A percentile compares a stretch with the other conserved stretches of the same genome.
Conservation (phyloP, 2,329 filamentous ascomycete genomes). For the Penicillium decumbens region DNA sequence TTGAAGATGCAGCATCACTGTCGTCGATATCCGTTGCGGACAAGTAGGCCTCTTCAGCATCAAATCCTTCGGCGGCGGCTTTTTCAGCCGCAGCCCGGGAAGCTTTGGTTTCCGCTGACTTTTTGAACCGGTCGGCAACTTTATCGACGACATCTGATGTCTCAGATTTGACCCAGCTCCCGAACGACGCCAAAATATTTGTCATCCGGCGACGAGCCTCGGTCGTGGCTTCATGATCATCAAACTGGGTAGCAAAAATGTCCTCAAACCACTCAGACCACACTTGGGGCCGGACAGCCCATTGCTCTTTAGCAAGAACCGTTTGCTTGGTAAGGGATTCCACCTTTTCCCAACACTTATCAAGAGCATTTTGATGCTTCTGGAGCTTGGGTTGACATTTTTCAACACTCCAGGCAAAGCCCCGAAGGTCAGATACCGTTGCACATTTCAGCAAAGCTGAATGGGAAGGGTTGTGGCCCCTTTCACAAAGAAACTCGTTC, state of each 20-base stretch:
- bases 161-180: background rate
- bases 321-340: background rate
- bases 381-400: background rate
- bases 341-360: background rate
- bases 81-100: background rate
- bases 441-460: conserved; percentile 45
- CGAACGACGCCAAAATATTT: background rate
- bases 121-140: background rate
- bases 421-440: conserved; percentile 34
- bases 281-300: background rate
- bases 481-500: conserved; percentile 39
- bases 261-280: background rate
- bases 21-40: background rate
- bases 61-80: background rate
- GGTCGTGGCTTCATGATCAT: background rate
- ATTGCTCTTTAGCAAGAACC: background rate
- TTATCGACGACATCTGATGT: background rate
- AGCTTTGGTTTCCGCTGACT: background rate
- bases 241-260: background rate
- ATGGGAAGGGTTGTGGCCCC: conserved; percentile 31
- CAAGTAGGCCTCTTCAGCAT: background rate
- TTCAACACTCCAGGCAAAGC: conserved; percentile 14
- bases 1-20: background rate
- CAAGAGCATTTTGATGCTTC: background rate
- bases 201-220: background rate